phyloP scores from a whole-genome alignment of 2,329 filamentous ascomycete genomes.

The Verticillium isaacii region DNA sequence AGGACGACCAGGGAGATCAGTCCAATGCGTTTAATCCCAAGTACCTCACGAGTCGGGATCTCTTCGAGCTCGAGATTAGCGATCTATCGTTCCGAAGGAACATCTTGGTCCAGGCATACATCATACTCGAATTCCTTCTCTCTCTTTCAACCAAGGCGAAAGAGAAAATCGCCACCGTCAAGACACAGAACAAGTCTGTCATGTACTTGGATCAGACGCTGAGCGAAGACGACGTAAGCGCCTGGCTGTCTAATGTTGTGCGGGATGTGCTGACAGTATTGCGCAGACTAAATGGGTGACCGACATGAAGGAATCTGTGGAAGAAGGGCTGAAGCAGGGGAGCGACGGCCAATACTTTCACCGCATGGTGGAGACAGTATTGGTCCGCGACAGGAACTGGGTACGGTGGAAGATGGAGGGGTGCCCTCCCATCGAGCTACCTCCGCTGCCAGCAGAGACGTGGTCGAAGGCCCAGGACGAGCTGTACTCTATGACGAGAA shows the following conservation, averaged over 20 bases:
- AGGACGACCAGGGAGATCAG: conserved; percentile 46
- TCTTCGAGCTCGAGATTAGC: conserved; percentile 95
- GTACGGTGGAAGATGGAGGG: conserved; percentile 96
- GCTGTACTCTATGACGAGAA: conserved; percentile 62
- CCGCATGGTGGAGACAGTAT: conserved; percentile 93
- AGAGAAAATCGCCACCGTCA: conserved; percentile 66
- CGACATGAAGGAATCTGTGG: conserved; percentile 68
- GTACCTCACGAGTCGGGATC: conserved; percentile 92
- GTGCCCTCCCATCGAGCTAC: conserved; percentile 79
- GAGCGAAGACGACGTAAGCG: conserved; percentile 75
- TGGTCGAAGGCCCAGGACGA: conserved; percentile 66
- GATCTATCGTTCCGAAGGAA: conserved; percentile 93
- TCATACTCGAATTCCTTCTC: conserved; percentile 92
- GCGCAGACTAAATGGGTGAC: conserved; percentile 74
- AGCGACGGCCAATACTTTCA: conserved; percentile 88
- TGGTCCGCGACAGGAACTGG: conserved; percentile 97
- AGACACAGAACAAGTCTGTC: conserved; percentile 75
- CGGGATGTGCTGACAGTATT: neutral
- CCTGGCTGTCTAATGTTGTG: neutral
- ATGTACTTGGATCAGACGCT: conserved; percentile 72
- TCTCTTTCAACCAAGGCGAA: conserved; percentile 81
- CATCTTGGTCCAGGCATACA: conserved; percentile 90
- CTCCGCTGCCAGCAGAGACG: conserved; percentile 62
- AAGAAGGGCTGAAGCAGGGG: conserved; percentile 75
- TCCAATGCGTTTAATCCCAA: conserved; percentile 88